Conservation (phyloP, 208 protist genomes). For the Trypanosoma mega region DNA sequence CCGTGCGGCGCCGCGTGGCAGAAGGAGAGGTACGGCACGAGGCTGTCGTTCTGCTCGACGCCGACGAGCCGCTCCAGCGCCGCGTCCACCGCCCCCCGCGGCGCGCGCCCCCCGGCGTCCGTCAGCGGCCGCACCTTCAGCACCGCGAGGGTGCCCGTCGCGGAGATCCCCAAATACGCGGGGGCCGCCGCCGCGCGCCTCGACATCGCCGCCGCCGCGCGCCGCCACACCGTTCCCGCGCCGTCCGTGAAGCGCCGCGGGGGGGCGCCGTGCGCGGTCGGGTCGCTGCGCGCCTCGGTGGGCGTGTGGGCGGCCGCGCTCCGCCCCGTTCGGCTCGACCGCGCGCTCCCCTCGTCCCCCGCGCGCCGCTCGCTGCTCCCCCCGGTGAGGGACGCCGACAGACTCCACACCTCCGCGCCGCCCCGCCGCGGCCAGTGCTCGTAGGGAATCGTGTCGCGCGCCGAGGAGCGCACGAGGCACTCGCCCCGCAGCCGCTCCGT, state of each 20-base stretch:
- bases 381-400: not conserved
- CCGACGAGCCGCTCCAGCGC: constrained; percentile 7
- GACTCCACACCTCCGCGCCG: not conserved
- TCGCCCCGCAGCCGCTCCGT: constrained; percentile 12
- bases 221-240: constrained; percentile 7
- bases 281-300: too few relatives aligned
- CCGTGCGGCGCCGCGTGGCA: constrained; percentile 18
- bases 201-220: not conserved
- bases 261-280: too few relatives aligned
- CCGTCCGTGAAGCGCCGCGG: constrained; percentile 3
- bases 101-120: not conserved
- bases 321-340: too few relatives aligned
- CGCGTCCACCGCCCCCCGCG: constrained; percentile 1
- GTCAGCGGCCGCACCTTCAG: constrained; percentile 14
- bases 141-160: constrained; percentile 19
- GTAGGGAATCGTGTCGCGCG: constrained; percentile 14
- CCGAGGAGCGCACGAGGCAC: constrained; percentile 17
- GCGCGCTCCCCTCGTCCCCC: too few relatives aligned
- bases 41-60: constrained; percentile 15
- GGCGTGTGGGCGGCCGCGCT: too few relatives aligned
- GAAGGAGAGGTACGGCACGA: constrained; percentile 21
- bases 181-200: not conserved
- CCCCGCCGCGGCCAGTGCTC: not conserved
- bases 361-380: not conserved
- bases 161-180: constrained; percentile 21